Percentiles rank a stretch among this genome's conserved stretches.
Evolutionary conservation across 805 yeast genomes (phyloP).

Genomic region (Yarrowia osloensis): DNA sequence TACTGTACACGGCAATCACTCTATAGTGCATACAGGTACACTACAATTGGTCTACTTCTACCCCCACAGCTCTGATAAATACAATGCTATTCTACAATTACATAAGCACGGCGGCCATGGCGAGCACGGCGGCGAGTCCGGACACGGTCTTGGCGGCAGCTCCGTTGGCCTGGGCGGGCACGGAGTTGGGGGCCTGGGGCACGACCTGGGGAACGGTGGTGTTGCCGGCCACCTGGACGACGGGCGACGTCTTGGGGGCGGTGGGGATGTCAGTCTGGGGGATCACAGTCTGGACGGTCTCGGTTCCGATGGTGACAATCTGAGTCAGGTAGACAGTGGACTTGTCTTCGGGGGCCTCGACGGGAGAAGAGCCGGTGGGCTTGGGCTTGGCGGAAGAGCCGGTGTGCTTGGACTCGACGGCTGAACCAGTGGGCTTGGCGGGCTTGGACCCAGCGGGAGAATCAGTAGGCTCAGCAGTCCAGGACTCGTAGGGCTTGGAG

Average conservation of each 20-base stretch:
- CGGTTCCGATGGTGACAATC: slow-evolving; percentile 1
- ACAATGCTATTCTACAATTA: not conserved
- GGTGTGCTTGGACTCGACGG: not conserved
- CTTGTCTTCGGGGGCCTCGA: not conserved
- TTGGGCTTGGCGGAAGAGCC: not conserved
- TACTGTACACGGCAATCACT: no score
- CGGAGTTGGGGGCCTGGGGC: slow-evolving; percentile 14
- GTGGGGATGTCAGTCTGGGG: slow-evolving; percentile 5
- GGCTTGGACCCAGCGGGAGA: not conserved
- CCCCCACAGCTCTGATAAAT: no score
- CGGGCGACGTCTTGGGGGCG: slow-evolving; percentile 4
- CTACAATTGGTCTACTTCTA: not conserved
- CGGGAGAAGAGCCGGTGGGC: slow-evolving; percentile 1
- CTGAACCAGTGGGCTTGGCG: not conserved
- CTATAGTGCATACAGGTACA: no score
- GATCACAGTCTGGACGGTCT: not conserved
- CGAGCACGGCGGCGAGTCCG: not conserved
- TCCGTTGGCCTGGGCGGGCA: slow-evolving; percentile 24
- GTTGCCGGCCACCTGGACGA: not conserved
- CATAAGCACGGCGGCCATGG: not conserved
- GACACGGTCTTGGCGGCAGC: slow-evolving; percentile 14
- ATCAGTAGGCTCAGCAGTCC: no score
- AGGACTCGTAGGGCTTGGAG: no score
- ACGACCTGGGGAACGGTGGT: not conserved
- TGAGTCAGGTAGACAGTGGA: slow-evolving; percentile 2